Base-by-base conservation (phyloP, 805 yeast genomes). In the Yarrowia alimentaria region DNA sequence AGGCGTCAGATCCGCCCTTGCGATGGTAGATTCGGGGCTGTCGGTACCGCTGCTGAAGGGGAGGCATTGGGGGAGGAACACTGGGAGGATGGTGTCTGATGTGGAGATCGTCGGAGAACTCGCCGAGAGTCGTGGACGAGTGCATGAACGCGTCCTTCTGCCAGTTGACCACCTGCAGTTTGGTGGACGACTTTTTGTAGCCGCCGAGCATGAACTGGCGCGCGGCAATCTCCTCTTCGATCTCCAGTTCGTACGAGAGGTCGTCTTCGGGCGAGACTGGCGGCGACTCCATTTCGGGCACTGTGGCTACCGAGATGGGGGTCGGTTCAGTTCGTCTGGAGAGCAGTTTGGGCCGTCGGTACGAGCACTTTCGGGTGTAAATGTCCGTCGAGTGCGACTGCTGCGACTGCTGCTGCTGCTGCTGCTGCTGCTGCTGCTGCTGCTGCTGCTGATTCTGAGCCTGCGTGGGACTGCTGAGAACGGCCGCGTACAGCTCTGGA, bases 351-450 rank as follows among this genome's bases (percentile, higher is more conserved):
- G 47, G 30, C 13, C 34, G 50, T 17, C 28, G 25, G 38, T 28
- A 28, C 11, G 37, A 21, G 43, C 37, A 30, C 18, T 32, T 26
- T 31, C 55, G 50, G 4, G 54, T 52, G 35, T 52, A 52, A 47
- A 54, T 32, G 35, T 43, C 47, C 9, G 47, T 40, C 7, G 33
- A 40, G 13, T 26, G 47, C 5, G 33, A 4, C 17, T 35, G 25
- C 7, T 9, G 17, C 29, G 29, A 26, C 5, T 11, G 29, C 29
- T 22, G n/a, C n/a, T n/a, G n/a, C n/a, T n/a, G n/a, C n/a, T n/a
- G n/a, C n/a, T n/a, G n/a, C n/a, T n/a, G n/a, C n/a, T 26, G 47
- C 5, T 24, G 5, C 17, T 35, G 25, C 7, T 9, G 17, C 29
- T 6, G 11, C 5, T 11, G 29, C 29, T 26, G 47, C 5, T 24